Evolutionary conservation across 2,329 filamentous ascomycete species (phyloP).

Genomic region (Tolypocladium endophyticum): DNA sequence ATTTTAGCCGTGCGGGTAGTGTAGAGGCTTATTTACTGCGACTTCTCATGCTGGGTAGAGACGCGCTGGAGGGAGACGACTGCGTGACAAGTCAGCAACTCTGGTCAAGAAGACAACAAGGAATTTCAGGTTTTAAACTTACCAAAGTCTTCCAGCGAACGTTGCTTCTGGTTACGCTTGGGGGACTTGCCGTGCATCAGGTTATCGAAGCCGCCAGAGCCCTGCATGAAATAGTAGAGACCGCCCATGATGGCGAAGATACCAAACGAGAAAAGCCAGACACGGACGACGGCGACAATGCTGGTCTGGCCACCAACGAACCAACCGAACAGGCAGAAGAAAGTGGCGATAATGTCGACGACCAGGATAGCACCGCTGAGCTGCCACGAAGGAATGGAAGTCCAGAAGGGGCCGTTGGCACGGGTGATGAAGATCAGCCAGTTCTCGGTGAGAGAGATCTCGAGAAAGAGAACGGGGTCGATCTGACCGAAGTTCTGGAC

Average conservation of each 20-base stretch:
- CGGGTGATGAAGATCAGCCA: slow-evolving; percentile 96
- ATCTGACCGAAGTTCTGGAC: slow-evolving; percentile 80
- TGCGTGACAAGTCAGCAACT: slow-evolving; percentile 26
- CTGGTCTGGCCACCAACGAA: slow-evolving; percentile 60
- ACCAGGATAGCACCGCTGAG: slow-evolving; percentile 65
- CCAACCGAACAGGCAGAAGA: slow-evolving; percentile 80
- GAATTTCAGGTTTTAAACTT: slow-evolving; percentile 29
- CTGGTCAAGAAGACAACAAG: background rate
- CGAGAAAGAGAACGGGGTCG: slow-evolving; percentile 76
- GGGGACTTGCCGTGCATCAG: slow-evolving; percentile 84
- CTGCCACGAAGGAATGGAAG: slow-evolving; percentile 79
- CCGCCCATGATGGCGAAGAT: slow-evolving; percentile 76
- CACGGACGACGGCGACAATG: slow-evolving; percentile 75
- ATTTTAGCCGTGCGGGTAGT: slow-evolving; percentile 24
- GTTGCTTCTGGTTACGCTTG: slow-evolving; percentile 73
- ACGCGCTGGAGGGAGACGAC: slow-evolving; percentile 85
- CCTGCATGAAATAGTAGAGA: slow-evolving; percentile 67
- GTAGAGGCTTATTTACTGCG: slow-evolving; percentile 42
- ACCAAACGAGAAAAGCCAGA: slow-evolving; percentile 88
- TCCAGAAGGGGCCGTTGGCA: slow-evolving; percentile 88
- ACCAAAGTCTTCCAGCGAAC: slow-evolving; percentile 83
- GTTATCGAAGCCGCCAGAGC: slow-evolving; percentile 75
- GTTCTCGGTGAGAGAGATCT: slow-evolving; percentile 86
- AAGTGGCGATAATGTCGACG: slow-evolving; percentile 74
- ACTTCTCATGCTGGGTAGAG: slow-evolving; percentile 87